Evolutionary conservation across 352 stramenopile species (phyloP).

Genomic region (Phytopythium helicoides): DNA sequence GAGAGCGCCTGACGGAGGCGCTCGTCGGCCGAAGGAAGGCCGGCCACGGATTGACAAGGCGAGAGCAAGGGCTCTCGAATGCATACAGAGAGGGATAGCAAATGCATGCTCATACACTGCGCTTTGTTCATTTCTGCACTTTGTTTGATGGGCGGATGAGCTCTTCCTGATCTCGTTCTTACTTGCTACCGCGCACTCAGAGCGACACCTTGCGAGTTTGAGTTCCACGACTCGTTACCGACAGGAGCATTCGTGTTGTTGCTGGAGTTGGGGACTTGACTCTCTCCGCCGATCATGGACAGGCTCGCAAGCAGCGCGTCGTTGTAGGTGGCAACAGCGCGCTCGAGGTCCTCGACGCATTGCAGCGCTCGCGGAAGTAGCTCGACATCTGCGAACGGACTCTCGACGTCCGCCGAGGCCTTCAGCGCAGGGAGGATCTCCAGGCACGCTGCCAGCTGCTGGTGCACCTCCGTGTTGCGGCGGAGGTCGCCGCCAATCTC

Average conservation of each 20-base stretch:
- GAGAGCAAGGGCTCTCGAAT: background rate
- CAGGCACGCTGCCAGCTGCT: conserved; percentile 33
- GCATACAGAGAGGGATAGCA: background rate
- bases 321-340: conserved; percentile 34
- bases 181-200: no score
- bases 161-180: background rate
- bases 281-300: conserved; percentile 9
- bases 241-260: no score
- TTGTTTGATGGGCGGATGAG: background rate
- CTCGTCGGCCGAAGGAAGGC: conserved; percentile 7
- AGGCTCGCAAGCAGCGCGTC: conserved; percentile 33
- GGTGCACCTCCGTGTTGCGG: conserved; percentile 28
- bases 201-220: no score
- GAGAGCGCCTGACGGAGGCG: conserved; percentile 3
- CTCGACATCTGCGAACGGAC: conserved; percentile 33
- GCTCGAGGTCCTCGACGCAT: conserved; percentile 37
- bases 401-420: conserved; percentile 29
- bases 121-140: background rate
- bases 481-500: conserved; percentile 22
- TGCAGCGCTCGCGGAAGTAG: conserved; percentile 40
- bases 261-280: no score
- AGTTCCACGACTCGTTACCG: no score
- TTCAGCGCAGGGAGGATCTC: conserved; percentile 25
- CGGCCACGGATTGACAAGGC: background rate
- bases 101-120: background rate